Conservation (phyloP, 192 early-diverging fungal species). For the Allomyces arbusculus region DNA sequence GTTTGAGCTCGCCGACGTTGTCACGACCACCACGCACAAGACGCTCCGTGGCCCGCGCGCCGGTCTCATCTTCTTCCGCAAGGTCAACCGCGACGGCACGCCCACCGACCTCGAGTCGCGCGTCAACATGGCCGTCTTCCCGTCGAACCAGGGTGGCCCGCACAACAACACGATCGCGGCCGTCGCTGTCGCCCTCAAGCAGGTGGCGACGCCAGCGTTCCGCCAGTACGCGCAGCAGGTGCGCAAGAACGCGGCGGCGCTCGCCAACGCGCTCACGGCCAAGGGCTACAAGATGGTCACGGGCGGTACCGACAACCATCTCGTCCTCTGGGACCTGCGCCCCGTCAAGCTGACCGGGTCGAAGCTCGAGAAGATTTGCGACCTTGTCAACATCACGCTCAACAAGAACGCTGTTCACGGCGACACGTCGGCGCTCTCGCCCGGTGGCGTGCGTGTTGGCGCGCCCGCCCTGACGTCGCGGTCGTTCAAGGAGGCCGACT, state of each 20-base stretch:
- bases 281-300: slow-evolving; percentile 88
- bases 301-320: slow-evolving; percentile 94
- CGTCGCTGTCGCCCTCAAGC: slow-evolving; percentile 93
- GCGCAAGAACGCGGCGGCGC: slow-evolving; percentile 70
- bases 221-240: slow-evolving; percentile 89
- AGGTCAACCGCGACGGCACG: slow-evolving; percentile 30
- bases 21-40: slow-evolving; percentile 99
- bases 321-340: slow-evolving; percentile 93
- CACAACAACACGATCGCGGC: slow-evolving; percentile 99
- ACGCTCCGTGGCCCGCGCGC: slow-evolving; percentile 98
- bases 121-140: slow-evolving; percentile 98
- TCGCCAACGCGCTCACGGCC: slow-evolving; percentile 50
- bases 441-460: slow-evolving; percentile 94
- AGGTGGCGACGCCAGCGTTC: slow-evolving; percentile 84
- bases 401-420: slow-evolving; percentile 99
- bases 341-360: slow-evolving; percentile 76
- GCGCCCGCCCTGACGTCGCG: slow-evolving; percentile 90
- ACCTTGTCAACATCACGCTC: slow-evolving; percentile 87
- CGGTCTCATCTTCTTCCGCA: slow-evolving; percentile 95
- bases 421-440: slow-evolving; percentile 82
- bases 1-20: slow-evolving; percentile 94
- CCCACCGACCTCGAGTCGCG: slow-evolving; percentile 80
- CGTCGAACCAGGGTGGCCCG: slow-evolving; percentile 97
- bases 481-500: slow-evolving; percentile 89
- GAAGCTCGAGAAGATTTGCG: slow-evolving; percentile 99